Base-by-base conservation (phyloP, 805 yeast genomes). In the Yarrowia divulgata region DNA sequence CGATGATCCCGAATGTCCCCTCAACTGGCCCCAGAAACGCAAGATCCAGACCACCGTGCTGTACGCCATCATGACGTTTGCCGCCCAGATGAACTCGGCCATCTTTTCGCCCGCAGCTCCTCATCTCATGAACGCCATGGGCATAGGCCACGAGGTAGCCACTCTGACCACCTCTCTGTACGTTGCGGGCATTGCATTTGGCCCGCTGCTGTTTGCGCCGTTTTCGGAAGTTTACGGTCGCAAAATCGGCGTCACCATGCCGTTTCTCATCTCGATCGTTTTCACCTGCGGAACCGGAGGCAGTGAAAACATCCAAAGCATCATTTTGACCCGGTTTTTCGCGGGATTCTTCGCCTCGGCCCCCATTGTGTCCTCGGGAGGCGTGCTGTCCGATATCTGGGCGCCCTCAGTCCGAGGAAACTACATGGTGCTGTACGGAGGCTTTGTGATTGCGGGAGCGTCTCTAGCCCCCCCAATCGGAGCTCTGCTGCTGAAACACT, bases 311-410 rank as follows among this genome's bases (percentile, higher is more conserved):
- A 84, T 87, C 40, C 88, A 87, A 9, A 90, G 89, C 42, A 79
- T 90, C 69, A 77, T 89, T 69, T 85, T 89, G 57, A 85, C 88
- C 66, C 84, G 95, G 71, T 85, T 89, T 72, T 78, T 88, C 71
- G 86, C 88, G 13, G 95, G 95, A 0, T 82, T 90, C 55, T 88
- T 88, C 73, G 93, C 93, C 4, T 87, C 91, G 64, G 88, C 90
- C 2, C 90, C 92, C 49, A 80, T 90, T 72, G 86, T 89, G 71
- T 88, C 90, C 40, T 91, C 92, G 10, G 93, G 93, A 43, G 96
- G 95, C 23, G 83, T 90, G 0, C 80, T 90, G 55, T 87, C 91
- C 12, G 97, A 90, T 77, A 81, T 90, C 69, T 90, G 87, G 81
- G 80, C 80, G 19, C 86, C 87, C 70, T 78, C 81, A 68, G 84